A percentile compares a stretch with the other conserved stretches of the same genome.
These are phyloP conservation scores for Geotrichum candidum DNA, from an alignment of 1,139 yeast genomes.

Conservation along the genomic window DNA sequence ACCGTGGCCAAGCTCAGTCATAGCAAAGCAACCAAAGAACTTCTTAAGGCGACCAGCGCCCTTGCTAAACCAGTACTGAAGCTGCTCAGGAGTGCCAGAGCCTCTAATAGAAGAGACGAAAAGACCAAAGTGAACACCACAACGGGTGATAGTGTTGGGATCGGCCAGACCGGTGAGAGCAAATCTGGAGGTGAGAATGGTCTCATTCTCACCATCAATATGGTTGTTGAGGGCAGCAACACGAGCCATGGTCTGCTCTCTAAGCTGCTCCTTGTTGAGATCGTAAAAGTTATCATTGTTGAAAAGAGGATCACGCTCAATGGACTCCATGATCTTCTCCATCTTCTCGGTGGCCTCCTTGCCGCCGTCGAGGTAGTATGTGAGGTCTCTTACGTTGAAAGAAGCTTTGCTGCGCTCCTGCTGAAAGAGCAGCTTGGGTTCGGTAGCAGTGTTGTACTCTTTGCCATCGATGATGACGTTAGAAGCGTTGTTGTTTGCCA, in stretches of 20 bases:
- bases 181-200: constrained; percentile 29
- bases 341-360: constrained; percentile 40
- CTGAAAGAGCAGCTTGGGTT: constrained; percentile 24
- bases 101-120: constrained; percentile 63
- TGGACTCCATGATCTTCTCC: constrained; percentile 40
- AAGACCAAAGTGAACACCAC: constrained; percentile 64
- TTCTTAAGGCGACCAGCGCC: constrained; percentile 60
- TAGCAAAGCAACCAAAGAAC: constrained; percentile 82
- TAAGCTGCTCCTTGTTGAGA: constrained; percentile 41
- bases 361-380: constrained; percentile 47
- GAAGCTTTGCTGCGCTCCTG: constrained; percentile 42
- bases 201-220: constrained; percentile 34
- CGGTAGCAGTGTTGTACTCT: constrained; percentile 21
- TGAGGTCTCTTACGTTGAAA: constrained; percentile 40
- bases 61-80: constrained; percentile 61
- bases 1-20: constrained; percentile 92
- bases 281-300: constrained; percentile 45
- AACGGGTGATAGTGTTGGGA: constrained; percentile 56
- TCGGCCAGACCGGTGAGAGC: constrained; percentile 43
- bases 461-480: constrained; percentile 25
- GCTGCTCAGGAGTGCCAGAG: constrained; percentile 57
- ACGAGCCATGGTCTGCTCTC: constrained; percentile 46
- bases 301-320: constrained; percentile 48
- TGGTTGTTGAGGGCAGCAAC: constrained; percentile 42
- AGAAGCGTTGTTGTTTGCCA: constrained; percentile 7